Conservation (phyloP, 2,329 filamentous ascomycete genomes). For the Aspergillus neoniger region DNA sequence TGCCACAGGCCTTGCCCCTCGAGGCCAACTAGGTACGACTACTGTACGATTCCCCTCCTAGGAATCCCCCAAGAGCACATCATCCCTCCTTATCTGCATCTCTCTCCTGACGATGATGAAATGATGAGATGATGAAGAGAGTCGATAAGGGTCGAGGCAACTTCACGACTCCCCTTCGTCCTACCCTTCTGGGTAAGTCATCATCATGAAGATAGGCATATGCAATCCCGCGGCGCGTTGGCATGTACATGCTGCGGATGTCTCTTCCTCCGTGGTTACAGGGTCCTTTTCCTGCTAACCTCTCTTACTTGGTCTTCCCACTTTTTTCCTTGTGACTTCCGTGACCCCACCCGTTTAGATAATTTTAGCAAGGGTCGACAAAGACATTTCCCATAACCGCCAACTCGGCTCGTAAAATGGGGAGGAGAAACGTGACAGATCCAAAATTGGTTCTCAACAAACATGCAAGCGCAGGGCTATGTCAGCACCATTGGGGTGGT, state of each 20-base stretch:
- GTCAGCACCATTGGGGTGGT: conserved; percentile 10
- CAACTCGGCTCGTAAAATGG: neutral
- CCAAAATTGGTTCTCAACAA: conserved; percentile 20
- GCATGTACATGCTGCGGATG: conserved; percentile 5
- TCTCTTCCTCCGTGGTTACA: neutral
- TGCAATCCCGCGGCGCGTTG: conserved; percentile 1
- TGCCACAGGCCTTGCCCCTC: conserved; percentile 1
- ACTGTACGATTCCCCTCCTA: neutral
- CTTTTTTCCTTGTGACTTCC: neutral
- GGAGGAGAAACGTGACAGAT: conserved; percentile 17
- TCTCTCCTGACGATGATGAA: too few relatives aligned
- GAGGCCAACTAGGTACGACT: neutral
- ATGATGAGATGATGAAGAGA: too few relatives aligned
- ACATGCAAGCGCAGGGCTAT: conserved; percentile 16
- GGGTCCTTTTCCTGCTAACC: neutral
- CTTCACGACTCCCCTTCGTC: neutral
- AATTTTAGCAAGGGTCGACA: conserved; percentile 13
- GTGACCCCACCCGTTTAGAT: conserved; percentile 7
- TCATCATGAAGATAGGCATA: neutral
- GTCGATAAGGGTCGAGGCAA: too few relatives aligned
- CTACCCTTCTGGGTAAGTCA: neutral
- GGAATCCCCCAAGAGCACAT: neutral
- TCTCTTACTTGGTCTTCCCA: neutral
- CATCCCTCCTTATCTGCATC: neutral
- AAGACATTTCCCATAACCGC: neutral